Evolutionary conservation across 2,329 filamentous ascomycete species (phyloP).

Genomic region (Fusarium sp.): DNA sequence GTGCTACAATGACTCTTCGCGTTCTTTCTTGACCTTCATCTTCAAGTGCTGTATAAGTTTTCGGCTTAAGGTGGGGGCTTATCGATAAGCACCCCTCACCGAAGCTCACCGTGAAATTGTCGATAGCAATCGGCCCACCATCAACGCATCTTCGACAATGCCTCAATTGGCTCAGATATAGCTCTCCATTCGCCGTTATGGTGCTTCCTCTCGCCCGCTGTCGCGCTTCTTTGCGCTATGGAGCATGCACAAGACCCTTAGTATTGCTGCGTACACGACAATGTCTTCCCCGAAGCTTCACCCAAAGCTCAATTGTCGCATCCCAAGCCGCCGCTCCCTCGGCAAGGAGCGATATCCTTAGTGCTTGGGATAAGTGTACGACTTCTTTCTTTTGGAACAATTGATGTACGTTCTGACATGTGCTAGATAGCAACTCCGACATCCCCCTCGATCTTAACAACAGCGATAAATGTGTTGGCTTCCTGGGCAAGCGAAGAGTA

Average conservation of each 20-base stretch:
- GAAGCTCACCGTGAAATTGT: constrained; percentile 32
- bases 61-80: neutral
- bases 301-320: constrained; percentile 36
- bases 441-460: constrained; percentile 34
- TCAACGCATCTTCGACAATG: constrained; percentile 25
- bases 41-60: neutral
- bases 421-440: constrained; percentile 47
- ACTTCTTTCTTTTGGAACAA: neutral
- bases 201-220: constrained; percentile 45
- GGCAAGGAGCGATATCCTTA: constrained; percentile 44
- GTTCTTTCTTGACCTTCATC: neutral
- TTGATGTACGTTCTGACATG: neutral
- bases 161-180: constrained; percentile 38
- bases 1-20: too few species aligned
- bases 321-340: constrained; percentile 10
- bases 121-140: constrained; percentile 40
- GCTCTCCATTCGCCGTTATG: constrained; percentile 29
- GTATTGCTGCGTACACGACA: constrained; percentile 26
- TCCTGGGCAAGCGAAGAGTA: constrained; percentile 75
- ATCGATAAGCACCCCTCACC: constrained; percentile 27
- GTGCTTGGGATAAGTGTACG: constrained; percentile 52
- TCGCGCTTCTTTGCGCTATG: constrained; percentile 38
- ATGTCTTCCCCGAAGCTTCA: constrained; percentile 40
- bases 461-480: constrained; percentile 63
- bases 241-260: constrained; percentile 6